Conservation (phyloP, 129 eudicot species). For the Silybum marianum region DNA sequence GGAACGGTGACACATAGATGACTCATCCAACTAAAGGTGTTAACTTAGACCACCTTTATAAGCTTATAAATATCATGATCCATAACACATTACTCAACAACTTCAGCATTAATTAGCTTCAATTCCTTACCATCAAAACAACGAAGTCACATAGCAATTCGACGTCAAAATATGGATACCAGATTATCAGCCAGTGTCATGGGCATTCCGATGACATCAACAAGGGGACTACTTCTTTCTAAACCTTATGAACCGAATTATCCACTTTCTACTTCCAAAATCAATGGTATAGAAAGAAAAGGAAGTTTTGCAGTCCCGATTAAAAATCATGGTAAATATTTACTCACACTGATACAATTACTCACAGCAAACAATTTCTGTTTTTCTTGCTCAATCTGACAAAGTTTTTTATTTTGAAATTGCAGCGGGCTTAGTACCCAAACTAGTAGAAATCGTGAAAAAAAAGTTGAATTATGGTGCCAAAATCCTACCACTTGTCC, state of each 20-base stretch:
- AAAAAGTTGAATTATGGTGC: slow-evolving; percentile 33
- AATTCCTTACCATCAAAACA: neutral
- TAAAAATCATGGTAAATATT: slow-evolving; percentile 16
- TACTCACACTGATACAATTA: neutral
- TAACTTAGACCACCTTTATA: neutral
- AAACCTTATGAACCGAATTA: neutral
- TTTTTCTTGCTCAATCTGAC: neutral
- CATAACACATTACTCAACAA: neutral
- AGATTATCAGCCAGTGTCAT: neutral
- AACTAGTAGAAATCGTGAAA: slow-evolving; percentile 21
- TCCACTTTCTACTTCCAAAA: neutral
- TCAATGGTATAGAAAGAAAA: slow-evolving; percentile 9
- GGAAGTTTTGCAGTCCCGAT: slow-evolving; percentile 7
- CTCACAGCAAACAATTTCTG: neutral
- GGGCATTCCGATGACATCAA: neutral
- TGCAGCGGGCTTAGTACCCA: slow-evolving; percentile 27
- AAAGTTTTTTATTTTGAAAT: neutral
- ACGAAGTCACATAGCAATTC: neutral
- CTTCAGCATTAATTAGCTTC: neutral
- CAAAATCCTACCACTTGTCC: slow-evolving; percentile 24
- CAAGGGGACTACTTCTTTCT: slow-evolving; percentile 1
- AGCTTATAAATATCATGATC: slow-evolving; percentile 26
- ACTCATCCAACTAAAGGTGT: slow-evolving; percentile 25
- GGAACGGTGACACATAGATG: neutral
- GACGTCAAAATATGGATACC: neutral